Conservation (phyloP, 495 filamentous ascomycete species). For the Hypoxylon rickii region DNA sequence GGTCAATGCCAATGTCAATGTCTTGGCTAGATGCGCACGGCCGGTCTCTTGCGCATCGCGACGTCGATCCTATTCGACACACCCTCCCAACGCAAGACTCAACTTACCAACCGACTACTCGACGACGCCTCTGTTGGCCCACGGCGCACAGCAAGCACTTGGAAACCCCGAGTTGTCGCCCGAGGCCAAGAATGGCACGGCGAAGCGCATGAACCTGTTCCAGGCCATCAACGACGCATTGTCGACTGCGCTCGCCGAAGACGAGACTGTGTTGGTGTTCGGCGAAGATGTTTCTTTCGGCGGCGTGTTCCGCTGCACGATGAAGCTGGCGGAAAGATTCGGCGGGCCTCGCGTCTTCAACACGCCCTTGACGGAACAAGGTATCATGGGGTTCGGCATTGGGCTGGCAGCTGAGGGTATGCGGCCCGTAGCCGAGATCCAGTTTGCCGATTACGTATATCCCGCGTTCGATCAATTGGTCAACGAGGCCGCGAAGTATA, state of each 20-base stretch:
- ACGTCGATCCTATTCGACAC: conserved; percentile 48
- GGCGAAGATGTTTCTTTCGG: conserved; percentile 98
- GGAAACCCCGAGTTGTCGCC: conserved; percentile 65
- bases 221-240: conserved; percentile 91
- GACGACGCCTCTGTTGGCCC: conserved; percentile 77
- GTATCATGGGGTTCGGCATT: conserved; percentile 92
- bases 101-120: conserved; percentile 91
- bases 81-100: conserved; percentile 61
- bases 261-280: conserved; percentile 87
- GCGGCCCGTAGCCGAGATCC: conserved; percentile 93
- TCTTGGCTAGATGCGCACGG: conserved; percentile 4
- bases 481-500: conserved; percentile 92
- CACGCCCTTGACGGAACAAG: conserved; percentile 92
- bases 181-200: conserved; percentile 68
- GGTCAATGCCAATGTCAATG: too few relatives aligned
- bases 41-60: conserved; percentile 2
- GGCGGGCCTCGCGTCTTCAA: conserved; percentile 93
- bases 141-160: conserved; percentile 72
- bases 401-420: conserved; percentile 89
- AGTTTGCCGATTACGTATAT: conserved; percentile 97
- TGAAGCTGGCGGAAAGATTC: conserved; percentile 84
- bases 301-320: conserved; percentile 93
- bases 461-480: conserved; percentile 97
- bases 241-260: conserved; percentile 75
- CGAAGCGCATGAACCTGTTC: conserved; percentile 87